These are phyloP conservation scores for Colletotrichum cordylinicola DNA, from an alignment of 2,329 filamentous ascomycete genomes.

Conservation along the genomic window DNA sequence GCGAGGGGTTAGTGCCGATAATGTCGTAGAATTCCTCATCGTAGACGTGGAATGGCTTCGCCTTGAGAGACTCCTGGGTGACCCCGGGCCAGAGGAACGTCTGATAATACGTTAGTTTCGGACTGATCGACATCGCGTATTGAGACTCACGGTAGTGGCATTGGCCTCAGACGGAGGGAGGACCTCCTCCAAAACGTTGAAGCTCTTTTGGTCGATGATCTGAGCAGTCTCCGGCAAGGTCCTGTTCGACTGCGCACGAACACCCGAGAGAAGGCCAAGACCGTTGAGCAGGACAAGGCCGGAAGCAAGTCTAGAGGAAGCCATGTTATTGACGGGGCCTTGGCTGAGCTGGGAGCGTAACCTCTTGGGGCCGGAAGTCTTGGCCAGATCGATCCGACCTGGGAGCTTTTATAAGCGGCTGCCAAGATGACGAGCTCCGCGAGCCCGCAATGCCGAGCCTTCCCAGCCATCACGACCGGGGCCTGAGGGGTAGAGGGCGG, in stretches of 20 bases:
- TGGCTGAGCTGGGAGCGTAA: background rate
- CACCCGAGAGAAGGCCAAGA: slow-evolving; percentile 1
- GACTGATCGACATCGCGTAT: background rate
- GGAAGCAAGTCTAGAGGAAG: background rate
- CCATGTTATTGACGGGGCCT: background rate
- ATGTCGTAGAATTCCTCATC: slow-evolving; percentile 56
- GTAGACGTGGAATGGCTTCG: slow-evolving; percentile 51
- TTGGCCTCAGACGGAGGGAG: slow-evolving; percentile 41
- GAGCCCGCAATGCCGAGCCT: background rate
- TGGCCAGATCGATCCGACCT: background rate
- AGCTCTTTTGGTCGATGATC: slow-evolving; percentile 47
- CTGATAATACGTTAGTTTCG: slow-evolving; percentile 22
- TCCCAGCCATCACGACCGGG: background rate
- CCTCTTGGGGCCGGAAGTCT: background rate
- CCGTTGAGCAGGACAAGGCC: slow-evolving; percentile 26
- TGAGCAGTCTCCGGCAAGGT: slow-evolving; percentile 34
- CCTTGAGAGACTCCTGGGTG: slow-evolving; percentile 38
- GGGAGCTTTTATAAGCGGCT: background rate
- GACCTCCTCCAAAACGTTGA: slow-evolving; percentile 46
- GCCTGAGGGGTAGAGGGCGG: background rate
- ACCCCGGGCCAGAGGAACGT: slow-evolving; percentile 50
- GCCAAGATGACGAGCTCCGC: background rate
- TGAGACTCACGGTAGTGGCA: slow-evolving; percentile 34
- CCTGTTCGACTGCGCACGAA: slow-evolving; percentile 19
- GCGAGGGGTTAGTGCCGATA: slow-evolving; percentile 52